Percentiles rank a stretch among this genome's conserved stretches.
phyloP scores from a whole-genome alignment of 495 filamentous ascomycete genomes.

The Penicillium tannophilum region DNA sequence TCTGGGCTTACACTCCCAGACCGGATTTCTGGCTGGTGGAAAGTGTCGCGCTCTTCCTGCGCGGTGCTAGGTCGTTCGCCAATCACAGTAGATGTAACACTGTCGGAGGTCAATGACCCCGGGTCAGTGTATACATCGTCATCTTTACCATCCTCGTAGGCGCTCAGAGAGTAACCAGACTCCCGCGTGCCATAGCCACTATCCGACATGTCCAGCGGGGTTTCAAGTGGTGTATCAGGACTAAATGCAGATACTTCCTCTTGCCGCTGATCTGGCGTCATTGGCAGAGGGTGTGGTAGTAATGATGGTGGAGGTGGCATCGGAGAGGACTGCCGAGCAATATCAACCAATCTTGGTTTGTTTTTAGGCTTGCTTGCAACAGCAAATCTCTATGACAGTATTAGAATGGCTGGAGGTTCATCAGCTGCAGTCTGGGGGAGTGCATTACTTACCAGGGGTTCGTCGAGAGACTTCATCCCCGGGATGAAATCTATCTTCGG shows the following conservation, averaged over 20 bases:
- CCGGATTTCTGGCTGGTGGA: constrained; percentile 28
- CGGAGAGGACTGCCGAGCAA: constrained; percentile 44
- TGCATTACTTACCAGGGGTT: constrained; percentile 31
- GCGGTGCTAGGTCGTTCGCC: constrained; percentile 27
- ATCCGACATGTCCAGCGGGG: constrained; percentile 41
- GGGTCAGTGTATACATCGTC: constrained; percentile 35
- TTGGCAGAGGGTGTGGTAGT: constrained; percentile 30
- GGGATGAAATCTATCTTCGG: constrained; percentile 31
- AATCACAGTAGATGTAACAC: constrained; percentile 31
- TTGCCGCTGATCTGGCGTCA: constrained; percentile 43
- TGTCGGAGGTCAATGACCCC: constrained; percentile 36
- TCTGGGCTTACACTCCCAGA: constrained; percentile 32
- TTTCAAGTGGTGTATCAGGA: constrained; percentile 47
- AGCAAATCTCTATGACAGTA: constrained; percentile 35
- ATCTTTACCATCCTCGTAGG: constrained; percentile 30
- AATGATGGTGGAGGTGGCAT: constrained; percentile 17
- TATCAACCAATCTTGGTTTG: constrained; percentile 36
- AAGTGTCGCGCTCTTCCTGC: constrained; percentile 20
- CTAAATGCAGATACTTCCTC: constrained; percentile 51
- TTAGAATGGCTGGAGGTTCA: neutral
- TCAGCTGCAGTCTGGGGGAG: neutral
- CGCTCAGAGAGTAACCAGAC: constrained; percentile 32
- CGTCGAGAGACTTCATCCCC: constrained; percentile 33
- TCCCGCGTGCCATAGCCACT: constrained; percentile 41
- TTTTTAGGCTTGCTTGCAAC: constrained; percentile 46